Base-by-base conservation (phyloP, 805 yeast species). In the Metschnikowia drakensbergensis region DNA sequence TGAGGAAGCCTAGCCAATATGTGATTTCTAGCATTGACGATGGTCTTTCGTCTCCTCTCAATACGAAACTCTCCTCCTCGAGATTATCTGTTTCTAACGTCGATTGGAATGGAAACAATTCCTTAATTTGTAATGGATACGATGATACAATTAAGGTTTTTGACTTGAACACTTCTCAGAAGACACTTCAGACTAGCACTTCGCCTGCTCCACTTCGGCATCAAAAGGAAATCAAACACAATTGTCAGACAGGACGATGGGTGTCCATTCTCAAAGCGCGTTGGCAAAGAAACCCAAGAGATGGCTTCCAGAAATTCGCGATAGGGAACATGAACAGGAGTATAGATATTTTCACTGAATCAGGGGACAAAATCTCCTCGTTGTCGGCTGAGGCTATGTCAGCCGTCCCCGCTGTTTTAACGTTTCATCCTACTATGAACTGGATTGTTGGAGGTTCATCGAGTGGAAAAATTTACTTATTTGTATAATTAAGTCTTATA, bases 231-330 rank as follows among this genome's bases (percentile, higher is more conserved):
- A 73, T 92, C 43, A 80, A 79, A 48, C 99, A 94, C 63, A 94
- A 94, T 60, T 94, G 99, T 68, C 96, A 92, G 65, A 86, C 97
- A 0, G 99, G 99, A 0, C 75, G 96, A 54, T 92, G 99, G 99
- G 96, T 94, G 0, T 84, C 96, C 1, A 92, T 92, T 41, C 69
- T 92, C 49, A 89, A 92, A 58, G 83, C 97, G 0, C 78, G 82
- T 60, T 92, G 97, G 95, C 97, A 94, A 52, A 64, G 67, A 2
- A 68, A 75, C 30, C 95, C 96, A 0, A 61, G 57, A 5, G 96
- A 89, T 61, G 80, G 82, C 0, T 73, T 79, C 29, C 86, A 90
- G 54, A 90, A 92, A 60, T 89, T 94, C 66, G 87, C 85, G 13
- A 92, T 92, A 58, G 98, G 88, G 9, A 92, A 92, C 64, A 94